Conservation (phyloP, 2,329 filamentous ascomycete species). For the Apiospora koreana region DNA sequence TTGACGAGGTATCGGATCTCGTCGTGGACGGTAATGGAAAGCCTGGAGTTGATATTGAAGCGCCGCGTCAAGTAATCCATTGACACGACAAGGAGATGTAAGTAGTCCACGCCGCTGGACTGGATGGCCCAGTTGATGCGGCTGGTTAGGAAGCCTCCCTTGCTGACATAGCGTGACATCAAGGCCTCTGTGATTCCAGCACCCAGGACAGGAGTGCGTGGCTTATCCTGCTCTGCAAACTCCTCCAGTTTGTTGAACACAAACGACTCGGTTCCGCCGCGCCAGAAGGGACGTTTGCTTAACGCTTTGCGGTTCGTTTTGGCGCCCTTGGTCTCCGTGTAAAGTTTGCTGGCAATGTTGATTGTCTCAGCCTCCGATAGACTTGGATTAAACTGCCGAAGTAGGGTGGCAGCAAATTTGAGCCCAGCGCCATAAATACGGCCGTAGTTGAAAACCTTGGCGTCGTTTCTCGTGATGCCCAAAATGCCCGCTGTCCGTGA, state of each 20-base stretch:
- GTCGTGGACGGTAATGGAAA: constrained; percentile 94
- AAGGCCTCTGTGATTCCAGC: constrained; percentile 96
- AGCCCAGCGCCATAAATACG: constrained; percentile 97
- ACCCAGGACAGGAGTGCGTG: constrained; percentile 87
- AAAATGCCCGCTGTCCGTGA: constrained; percentile 90
- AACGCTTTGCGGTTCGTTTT: constrained; percentile 77
- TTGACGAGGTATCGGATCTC: constrained; percentile 94
- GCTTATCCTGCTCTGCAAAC: constrained; percentile 91
- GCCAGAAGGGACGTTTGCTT: constrained; percentile 81
- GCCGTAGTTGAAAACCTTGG: constrained; percentile 98
- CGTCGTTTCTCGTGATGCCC: constrained; percentile 91
- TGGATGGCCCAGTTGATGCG: constrained; percentile 99
- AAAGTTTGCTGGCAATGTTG: constrained; percentile 76
- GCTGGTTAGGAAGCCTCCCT: constrained; percentile 90
- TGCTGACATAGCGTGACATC: constrained; percentile 83
- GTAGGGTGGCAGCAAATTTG: constrained; percentile 85
- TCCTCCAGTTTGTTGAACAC: constrained; percentile 98
- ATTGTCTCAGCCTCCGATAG: constrained; percentile 79
- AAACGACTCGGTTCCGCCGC: constrained; percentile 93
- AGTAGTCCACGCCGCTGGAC: constrained; percentile 93
- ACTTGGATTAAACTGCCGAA: constrained; percentile 89
- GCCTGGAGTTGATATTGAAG: constrained; percentile 81
- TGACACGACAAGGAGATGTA: constrained; percentile 86
- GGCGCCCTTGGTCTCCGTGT: constrained; percentile 85
- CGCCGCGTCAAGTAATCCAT: constrained; percentile 93